Evolutionary conservation across 768 basidiomycete species (phyloP), one percentile per base, ranked within the genome.

Genomic region (Pleurotus pulmonarius): DNA sequence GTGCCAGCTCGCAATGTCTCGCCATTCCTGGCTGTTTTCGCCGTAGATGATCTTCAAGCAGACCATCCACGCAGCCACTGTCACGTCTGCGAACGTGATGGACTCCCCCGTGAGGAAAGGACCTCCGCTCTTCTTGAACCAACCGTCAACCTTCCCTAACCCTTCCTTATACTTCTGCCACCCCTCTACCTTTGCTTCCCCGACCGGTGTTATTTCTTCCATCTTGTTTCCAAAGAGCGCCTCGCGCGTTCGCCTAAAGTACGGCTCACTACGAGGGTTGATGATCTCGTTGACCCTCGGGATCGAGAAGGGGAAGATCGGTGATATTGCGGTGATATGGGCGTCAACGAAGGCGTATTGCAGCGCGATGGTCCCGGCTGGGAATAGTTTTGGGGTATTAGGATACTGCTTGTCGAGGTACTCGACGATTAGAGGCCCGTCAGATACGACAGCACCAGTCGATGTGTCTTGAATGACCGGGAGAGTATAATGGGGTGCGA

Each of bases 341-440:
- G 22, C 34, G 16, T 52, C 16, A 18, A 16, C 15, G 34, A 38
- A 26, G 5, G 49, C 49, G n/a, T n/a, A 52, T 15, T 52, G 49
- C n/a, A 52, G 49, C n/a, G 18, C 26, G 18, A 34, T 12, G 18
- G 22, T 52, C 16, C 24, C 34, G 26, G 26, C 8, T n/a, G 49
- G 49, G n/a, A 52, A 37, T 2, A 52, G 12, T 34, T 6, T 40
- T 3, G 26, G 34, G 5, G 49, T 52, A 22, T 67, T 64, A 0
- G 77, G 75, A 62, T 77, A 80, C 8, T 68, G 64, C 3, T 65
- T 61, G 52, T 80, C 78, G 52, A 80, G 65, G 61, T 81, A 78
- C 3, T 61, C 55, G 0, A 73, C 76, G 58, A 81, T 79, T 37
- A 53, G 57, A 8, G 61, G 52, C 1, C 76, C 76, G 34, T 81